Base-by-base conservation (phyloP, 768 basidiomycete species). In the Amanita inopinata region DNA sequence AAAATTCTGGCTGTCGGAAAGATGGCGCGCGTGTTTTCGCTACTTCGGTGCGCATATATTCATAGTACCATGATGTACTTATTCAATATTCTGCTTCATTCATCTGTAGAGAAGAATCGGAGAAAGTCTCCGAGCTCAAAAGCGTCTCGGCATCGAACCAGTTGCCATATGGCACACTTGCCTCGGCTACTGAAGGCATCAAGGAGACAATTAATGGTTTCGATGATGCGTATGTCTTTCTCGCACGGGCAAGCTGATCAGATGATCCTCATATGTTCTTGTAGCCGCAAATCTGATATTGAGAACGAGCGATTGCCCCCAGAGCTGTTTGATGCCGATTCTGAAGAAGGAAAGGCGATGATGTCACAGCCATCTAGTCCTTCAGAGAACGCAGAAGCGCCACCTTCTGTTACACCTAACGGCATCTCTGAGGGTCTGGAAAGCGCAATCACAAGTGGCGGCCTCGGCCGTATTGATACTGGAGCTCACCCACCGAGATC, bases 261-360 rank as follows among this genome's bases (percentile, higher is more conserved):
- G 22, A 27, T 31, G 33, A 34, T 9, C 33, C n/a, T 27, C 11
- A 22, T 10, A 18, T 32, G n/a, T 23, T 17, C 8, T 40, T 23
- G 18, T 51, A 93, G 91, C 31, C 90, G 92, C 47, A 93, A 92
- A 66, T 90, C 87, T 33, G 96, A 98, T 69, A 97, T 98, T 51
- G 94, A 98, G 64, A 98, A 98, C 64, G 96, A 99, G 62, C 83
- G 92, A 24, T 69, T 98, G n/a, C 96, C 94, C 2, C 94, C 94
- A 2, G 91, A 97, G 11, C 71, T 99, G 12, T 84, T 90, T 58
- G 93, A 97, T 55, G 82, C 79, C 4, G 65, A 73, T 49, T 81
- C 78, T 7, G 75, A 75, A 49, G 80, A 84, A 61, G 82, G 79
- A 43, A 78, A 74, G 49, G 77, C 81, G 5, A 74, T 79, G 49